Conservation (phyloP, 768 basidiomycete species). For the Steccherinum ochraceum region DNA sequence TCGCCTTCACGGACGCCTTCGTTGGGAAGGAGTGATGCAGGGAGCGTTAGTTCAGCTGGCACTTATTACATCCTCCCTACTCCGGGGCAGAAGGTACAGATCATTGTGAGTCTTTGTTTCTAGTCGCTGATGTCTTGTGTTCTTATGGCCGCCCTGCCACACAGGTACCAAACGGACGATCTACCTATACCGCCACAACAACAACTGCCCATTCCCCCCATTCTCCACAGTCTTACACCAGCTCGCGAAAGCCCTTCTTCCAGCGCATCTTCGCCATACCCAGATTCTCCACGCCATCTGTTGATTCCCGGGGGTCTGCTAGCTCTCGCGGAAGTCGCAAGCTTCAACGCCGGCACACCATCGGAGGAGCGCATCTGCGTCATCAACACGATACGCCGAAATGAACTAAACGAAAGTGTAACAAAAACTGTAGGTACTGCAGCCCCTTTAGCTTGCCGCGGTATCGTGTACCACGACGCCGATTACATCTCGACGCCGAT, state of each 20-base stretch:
- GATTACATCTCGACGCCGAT: too few relatives aligned
- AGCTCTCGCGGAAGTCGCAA: conserved; percentile 4
- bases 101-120: conserved; percentile 51
- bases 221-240: conserved; percentile 36
- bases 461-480: too few relatives aligned
- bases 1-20: conserved; percentile 29
- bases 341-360: conserved; percentile 10
- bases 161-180: background rate
- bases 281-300: conserved; percentile 8
- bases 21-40: conserved; percentile 24
- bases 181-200: conserved; percentile 22
- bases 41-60: conserved; percentile 53
- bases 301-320: conserved; percentile 9
- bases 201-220: conserved; percentile 52
- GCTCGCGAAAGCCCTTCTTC: conserved; percentile 52
- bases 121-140: conserved; percentile 25
- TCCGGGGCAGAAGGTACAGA: conserved; percentile 68
- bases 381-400: background rate
- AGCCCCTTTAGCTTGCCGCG: too few relatives aligned
- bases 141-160: conserved; percentile 29
- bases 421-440: too few relatives aligned
- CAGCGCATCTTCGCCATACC: conserved; percentile 46
- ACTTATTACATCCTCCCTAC: conserved; percentile 73
- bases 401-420: background rate
- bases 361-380: conserved; percentile 9